A percentile compares a stretch with the other conserved stretches of the same genome.
Conservation (phyloP, 495 filamentous ascomycete species). For the Hypoxylon lienhwacheense region DNA sequence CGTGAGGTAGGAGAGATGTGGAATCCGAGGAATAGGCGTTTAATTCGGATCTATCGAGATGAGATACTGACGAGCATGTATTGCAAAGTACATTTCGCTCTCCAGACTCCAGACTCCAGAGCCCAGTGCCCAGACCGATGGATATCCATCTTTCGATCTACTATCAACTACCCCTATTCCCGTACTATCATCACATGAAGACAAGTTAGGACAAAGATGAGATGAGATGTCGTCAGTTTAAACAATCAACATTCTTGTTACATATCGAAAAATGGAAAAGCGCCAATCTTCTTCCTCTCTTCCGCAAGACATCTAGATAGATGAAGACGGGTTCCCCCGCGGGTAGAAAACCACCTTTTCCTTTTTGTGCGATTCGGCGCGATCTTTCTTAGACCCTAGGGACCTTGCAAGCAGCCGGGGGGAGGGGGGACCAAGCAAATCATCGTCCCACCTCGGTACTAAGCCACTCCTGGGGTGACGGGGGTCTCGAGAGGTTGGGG, state of each 20-base stretch:
- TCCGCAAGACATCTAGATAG: conserved; percentile 30
- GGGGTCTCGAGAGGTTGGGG: conserved; percentile 28
- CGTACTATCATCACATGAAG: not conserved
- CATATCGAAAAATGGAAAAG: conserved; percentile 31
- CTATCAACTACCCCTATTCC: not conserved
- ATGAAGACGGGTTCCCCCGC: conserved; percentile 15
- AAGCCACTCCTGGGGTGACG: conserved; percentile 25
- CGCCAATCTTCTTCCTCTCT: conserved; percentile 21
- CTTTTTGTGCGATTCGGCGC: conserved; percentile 25
- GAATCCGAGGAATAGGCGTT: conserved; percentile 20
- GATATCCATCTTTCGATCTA: not conserved
- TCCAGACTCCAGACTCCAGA: not conserved
- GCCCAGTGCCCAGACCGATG: not conserved
- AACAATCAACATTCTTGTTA: conserved; percentile 17
- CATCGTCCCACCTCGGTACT: conserved; percentile 30
- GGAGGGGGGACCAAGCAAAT: conserved; percentile 24
- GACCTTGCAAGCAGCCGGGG: not conserved
- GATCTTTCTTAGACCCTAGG: conserved; percentile 23
- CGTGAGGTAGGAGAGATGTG: conserved; percentile 4
- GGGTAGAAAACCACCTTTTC: conserved; percentile 13
- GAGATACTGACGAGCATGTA: conserved; percentile 10
- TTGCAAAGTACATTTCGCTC: not conserved
- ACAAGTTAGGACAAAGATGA: conserved; percentile 3
- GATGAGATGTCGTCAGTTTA: conserved; percentile 33
- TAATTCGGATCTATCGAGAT: conserved; percentile 26